Evolutionary conservation across 164 flowering plant species (phyloP).

Genomic region (Tetrastigma voinierianum): DNA sequence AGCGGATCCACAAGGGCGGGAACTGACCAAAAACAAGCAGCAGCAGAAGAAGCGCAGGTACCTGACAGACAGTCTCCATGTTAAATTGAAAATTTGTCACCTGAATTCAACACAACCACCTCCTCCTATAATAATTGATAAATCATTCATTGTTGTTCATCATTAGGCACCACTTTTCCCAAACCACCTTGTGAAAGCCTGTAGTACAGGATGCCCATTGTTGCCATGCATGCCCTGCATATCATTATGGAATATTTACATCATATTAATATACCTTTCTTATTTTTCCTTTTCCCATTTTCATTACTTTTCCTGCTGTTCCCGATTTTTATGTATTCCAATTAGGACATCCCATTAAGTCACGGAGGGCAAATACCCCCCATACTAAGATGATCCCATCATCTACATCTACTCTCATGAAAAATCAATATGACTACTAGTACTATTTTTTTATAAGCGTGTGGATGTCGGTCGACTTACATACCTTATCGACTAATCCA

Average conservation of each 20-base stretch:
- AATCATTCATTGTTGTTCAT: constrained; percentile 33
- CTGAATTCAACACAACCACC: not conserved
- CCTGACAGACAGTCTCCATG: not conserved
- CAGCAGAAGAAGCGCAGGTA: not conserved
- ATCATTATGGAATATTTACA: constrained; percentile 8
- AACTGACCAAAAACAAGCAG: constrained; percentile 6
- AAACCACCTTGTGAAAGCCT: constrained; percentile 76
- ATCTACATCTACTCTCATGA: not conserved
- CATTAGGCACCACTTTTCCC: constrained; percentile 36
- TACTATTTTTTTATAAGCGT: too few species aligned
- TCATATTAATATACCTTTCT: not conserved
- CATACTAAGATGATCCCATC: not conserved
- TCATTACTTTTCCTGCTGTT: not conserved
- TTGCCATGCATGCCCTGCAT: constrained; percentile 99
- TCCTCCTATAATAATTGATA: not conserved
- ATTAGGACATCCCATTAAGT: not conserved
- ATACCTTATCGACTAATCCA: too few species aligned
- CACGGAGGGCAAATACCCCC: not conserved
- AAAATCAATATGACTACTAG: too few species aligned
- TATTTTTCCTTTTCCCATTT: too few species aligned
- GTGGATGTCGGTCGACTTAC: too few species aligned
- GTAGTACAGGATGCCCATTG: constrained; percentile 94
- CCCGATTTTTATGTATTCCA: not conserved
- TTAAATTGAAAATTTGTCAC: not conserved
- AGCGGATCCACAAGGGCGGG: not conserved